phyloP scores from a whole-genome alignment of 495 filamentous ascomycete genomes.

The Aspergillus funiculosus region DNA sequence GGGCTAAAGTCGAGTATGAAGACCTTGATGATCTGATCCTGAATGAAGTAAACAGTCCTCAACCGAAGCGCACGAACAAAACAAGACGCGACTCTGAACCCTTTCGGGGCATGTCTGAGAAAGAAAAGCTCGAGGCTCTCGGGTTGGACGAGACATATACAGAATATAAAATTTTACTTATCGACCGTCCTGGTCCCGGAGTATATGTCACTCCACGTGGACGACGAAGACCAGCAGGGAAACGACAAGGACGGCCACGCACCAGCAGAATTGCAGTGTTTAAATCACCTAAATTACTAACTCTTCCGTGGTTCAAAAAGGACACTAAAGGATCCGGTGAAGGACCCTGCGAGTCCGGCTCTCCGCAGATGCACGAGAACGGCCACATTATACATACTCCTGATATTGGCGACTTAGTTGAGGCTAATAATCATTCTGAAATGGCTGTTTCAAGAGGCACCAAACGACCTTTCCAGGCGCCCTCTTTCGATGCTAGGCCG shows the following conservation, averaged over 20 bases:
- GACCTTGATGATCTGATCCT: conserved; percentile 7
- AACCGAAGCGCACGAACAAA: conserved; percentile 4
- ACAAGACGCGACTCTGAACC: conserved; percentile 17
- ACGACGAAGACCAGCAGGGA: conserved; percentile 37
- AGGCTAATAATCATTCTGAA: not conserved
- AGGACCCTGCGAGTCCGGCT: not conserved
- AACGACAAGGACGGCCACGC: conserved; percentile 45
- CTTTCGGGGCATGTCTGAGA: conserved; percentile 30
- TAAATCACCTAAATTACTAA: conserved; percentile 37
- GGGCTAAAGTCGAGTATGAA: conserved; percentile 5
- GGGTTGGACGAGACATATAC: conserved; percentile 43
- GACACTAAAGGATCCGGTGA: not conserved
- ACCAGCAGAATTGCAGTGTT: conserved; percentile 48
- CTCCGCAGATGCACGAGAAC: not conserved
- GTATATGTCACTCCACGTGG: conserved; percentile 49
- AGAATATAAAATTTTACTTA: conserved; percentile 37
- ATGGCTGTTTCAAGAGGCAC: not conserved
- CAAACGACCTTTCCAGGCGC: conserved; percentile 8
- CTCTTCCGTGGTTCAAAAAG: conserved; percentile 37
- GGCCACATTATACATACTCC: not conserved
- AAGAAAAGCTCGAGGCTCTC: conserved; percentile 36
- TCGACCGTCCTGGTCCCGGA: conserved; percentile 39
- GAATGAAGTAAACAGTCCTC: not conserved
- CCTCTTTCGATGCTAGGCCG: not conserved
- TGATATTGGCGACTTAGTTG: not conserved